phyloP scores from a whole-genome alignment of 106 monocot genomes.

The Platanthera guangdongensis region DNA sequence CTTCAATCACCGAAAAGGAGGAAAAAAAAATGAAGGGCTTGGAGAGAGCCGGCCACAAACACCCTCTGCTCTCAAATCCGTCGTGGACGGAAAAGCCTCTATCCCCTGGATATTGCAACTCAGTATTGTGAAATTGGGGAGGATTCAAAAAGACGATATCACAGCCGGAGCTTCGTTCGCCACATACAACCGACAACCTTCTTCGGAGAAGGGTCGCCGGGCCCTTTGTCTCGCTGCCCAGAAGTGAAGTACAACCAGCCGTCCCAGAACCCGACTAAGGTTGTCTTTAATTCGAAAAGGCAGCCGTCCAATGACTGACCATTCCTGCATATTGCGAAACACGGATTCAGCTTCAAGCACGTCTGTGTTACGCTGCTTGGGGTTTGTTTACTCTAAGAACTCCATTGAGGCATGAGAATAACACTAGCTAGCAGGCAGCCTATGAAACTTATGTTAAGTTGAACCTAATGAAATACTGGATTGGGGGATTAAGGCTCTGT shows the following conservation, averaged over 20 bases:
- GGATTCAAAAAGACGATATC: not conserved
- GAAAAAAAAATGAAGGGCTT: too few species aligned
- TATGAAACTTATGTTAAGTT: not conserved
- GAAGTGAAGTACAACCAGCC: constrained; percentile 84
- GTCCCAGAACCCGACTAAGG: constrained; percentile 75
- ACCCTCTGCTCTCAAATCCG: too few species aligned
- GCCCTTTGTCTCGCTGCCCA: constrained; percentile 53
- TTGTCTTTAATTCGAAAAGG: constrained; percentile 91
- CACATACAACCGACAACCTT: constrained; percentile 52
- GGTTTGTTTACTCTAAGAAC: not conserved
- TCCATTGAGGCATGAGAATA: not conserved
- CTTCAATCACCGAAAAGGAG: too few species aligned
- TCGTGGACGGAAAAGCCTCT: too few species aligned
- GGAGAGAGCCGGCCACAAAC: too few species aligned
- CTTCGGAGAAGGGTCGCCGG: constrained; percentile 41
- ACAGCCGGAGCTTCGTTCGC: constrained; percentile 30
- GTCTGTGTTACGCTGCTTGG: not conserved
- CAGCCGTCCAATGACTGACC: constrained; percentile 81
- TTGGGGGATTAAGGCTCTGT: not conserved
- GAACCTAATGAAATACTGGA: not conserved
- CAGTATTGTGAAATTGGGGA: not conserved
- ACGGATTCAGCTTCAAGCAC: not conserved
- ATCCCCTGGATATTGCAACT: not conserved
- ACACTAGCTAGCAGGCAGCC: not conserved
- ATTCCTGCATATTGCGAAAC: constrained; percentile 42